Base-by-base conservation (phyloP, 345 rosid genomes). In the Pseudoturritis turrita region DNA sequence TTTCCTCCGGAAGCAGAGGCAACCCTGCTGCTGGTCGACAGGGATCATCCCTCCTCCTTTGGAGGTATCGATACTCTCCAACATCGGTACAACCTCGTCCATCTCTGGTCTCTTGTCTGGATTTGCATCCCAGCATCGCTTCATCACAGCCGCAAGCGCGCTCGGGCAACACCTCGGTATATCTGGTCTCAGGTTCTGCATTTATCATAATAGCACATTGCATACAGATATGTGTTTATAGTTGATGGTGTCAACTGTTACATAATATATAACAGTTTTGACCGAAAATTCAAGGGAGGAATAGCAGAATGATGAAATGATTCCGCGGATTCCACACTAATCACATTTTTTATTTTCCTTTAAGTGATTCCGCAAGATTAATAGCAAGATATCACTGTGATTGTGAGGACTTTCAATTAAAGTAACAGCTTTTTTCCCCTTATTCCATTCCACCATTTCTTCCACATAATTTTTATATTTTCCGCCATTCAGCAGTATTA, bases 41-140 rank as follows among this genome's bases (percentile, higher is more conserved):
- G 99, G 99, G 57, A 95, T 95, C 98, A 95, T 91, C 7, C 99
- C 99, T 26, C 99, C 97, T 1, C 98, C 99, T 65, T 88, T 91
- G 18, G 96, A 78, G 4, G 95, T 87, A 76, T 95, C 91, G 12
- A 95, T 84, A 51, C 87, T 94, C 85, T 91, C 97, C 83, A 95
- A 53, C 96, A 91, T 68, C 2, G 96, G 75, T 31, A 95, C 99
- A 31, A 83, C 99, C 82, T 95, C 99, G 15, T 88, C 97, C 99
- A 95, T 95, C 77, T 91, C 98, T 0, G 99, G 99, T 43, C 99
- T 85, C 77, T 83, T 91, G 76, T 91, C 96, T 4, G 96, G 92
- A 76, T 83, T 86, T 19, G 98, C 98, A 62, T 95, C 99, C 99
- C 99, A 93, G 73, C 98, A 94, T 41, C 91, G 79, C 78, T 91